Evolutionary conservation across 805 yeast genomes (phyloP).

Genomic region (Lipomyces lipofer): DNA sequence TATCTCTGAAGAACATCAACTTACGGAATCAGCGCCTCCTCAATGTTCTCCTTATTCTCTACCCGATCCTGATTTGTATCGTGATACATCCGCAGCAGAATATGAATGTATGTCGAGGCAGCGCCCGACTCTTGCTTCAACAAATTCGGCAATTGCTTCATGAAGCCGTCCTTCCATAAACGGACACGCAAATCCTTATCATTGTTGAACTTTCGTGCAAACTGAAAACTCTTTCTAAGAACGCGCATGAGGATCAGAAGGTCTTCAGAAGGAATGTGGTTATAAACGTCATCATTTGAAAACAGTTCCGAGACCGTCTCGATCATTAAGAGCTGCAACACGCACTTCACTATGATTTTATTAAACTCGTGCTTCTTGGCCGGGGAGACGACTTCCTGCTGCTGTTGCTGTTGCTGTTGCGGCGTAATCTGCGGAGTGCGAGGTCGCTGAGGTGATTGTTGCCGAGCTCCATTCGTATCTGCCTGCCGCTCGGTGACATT

Average conservation of each 20-base stretch:
- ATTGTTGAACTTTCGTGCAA: constrained; percentile 84
- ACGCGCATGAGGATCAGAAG: constrained; percentile 60
- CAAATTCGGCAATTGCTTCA: constrained; percentile 87
- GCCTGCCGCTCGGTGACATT: background rate
- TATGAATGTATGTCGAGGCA: constrained; percentile 79
- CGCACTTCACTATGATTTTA: constrained; percentile 86
- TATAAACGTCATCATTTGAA: constrained; percentile 60
- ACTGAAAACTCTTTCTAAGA: constrained; percentile 69
- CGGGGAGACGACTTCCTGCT: constrained; percentile 31
- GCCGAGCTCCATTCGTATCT: background rate
- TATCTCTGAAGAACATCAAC: background rate
- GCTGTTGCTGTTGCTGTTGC: no score
- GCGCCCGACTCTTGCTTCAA: constrained; percentile 89
- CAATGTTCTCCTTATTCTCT: constrained; percentile 52
- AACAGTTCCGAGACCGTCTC: constrained; percentile 83
- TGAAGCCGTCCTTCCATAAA: constrained; percentile 87
- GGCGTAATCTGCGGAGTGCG: no score
- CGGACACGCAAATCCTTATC: constrained; percentile 85
- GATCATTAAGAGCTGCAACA: constrained; percentile 83
- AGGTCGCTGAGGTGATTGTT: background rate
- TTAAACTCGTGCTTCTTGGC: constrained; percentile 55
- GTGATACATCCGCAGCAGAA: constrained; percentile 76
- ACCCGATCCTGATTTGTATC: constrained; percentile 55
- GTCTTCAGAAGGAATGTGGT: constrained; percentile 63
- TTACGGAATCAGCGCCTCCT: constrained; percentile 47